Evolutionary conservation across 2,329 filamentous ascomycete species (phyloP), one percentile per base, ranked within the genome.

Genomic region (Calonectria pauciramosa): DNA sequence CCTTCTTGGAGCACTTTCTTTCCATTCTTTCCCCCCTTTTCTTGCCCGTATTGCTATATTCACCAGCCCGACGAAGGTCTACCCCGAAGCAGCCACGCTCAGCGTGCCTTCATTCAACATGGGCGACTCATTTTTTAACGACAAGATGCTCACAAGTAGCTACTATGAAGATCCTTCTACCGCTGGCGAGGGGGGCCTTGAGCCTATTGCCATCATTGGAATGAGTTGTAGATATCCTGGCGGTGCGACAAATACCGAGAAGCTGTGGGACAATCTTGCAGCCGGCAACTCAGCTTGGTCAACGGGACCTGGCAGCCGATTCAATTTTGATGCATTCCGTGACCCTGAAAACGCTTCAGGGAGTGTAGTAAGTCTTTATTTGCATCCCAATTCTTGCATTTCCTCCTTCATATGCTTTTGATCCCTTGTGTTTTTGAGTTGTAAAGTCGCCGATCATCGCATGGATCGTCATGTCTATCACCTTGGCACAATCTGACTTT

Each of bases 281-380:
- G 52, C 59, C 23, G 78, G 76, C 11, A 81, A 83, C 23, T 84
- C 81, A 14, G 86, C 84, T 23, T 87, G 83, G 79, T 84, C 82
- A n/a, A 82, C 84, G 30, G 81, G 85, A 3, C 86, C 87, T 23
- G 80, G 85, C 75, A 83, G 86, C 68, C 83, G 89, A 34, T 91
- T 90, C 83, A 87, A 88, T 76, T 84, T 82, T 77, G 83, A 80
- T 75, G 84, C 74, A 60, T 83, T 85, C 75, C 82, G 86, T 70
- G 84, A 87, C 67, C 82, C 69, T 38, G 59, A 68, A 68, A 70
- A 71, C 28, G 38, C 52, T n/a, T 56, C 51, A 59, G 63, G 51
- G 30, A 70, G 70, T 49, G 71, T 65, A 49, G 67, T 64, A 70
- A 63, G 68, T 70, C 1, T 14, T 23, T 10, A 38, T 28, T 54